Base-by-base conservation (phyloP, 352 stramenopile species). In the Globisporangium cederbergense region DNA sequence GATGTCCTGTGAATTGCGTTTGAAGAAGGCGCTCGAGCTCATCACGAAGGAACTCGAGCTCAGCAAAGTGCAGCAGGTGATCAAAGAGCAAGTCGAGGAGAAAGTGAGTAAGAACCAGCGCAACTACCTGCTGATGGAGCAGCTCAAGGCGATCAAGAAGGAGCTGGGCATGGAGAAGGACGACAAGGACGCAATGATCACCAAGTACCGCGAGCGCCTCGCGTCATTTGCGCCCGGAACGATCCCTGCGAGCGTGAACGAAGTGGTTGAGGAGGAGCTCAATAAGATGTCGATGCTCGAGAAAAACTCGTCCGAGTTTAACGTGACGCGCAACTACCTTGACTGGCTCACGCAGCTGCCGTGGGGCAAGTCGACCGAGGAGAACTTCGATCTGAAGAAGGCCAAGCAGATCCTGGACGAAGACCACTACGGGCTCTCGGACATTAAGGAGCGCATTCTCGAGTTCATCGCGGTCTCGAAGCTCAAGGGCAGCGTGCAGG, bases 101-200 rank as follows among this genome's bases (percentile, higher is more conserved):
- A 95, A 93, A 47, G 80, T 99, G 67, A 98, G 83, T n/a, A 97
- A 99, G 73, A 94, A 98, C 64, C 97, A 99, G 71, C 84, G 97
- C 30, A 97, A 98, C 55, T 99, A 99, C 75, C 85, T 99, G 67
- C 78, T 99, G 14, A 98, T 92, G 72, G 97, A 99, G 72, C 97
- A 99, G 75, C 78, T 99, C 14, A 99, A 99, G 75, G 96, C 86
- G 0, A 99, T 99, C 67, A 99, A 99, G 80, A 99, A 99, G 65
- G 96, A 99, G 77, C 86, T 99, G 1, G 97, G 97, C 14, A 97
- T 99, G 81, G 97, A 99, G 70, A 98, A 98, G 62, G 97, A 99
- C 66, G 97, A 99, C 70, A 99, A 99, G 67, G 96, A 99, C 45
- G 93, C 91, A 3, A 91, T 99, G 64, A 90, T 99, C 61, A 81